Evolutionary conservation across 768 basidiomycete genomes (phyloP), one percentile per base, ranked within the genome.

Genomic region (Multifurca ochricompacta): DNA sequence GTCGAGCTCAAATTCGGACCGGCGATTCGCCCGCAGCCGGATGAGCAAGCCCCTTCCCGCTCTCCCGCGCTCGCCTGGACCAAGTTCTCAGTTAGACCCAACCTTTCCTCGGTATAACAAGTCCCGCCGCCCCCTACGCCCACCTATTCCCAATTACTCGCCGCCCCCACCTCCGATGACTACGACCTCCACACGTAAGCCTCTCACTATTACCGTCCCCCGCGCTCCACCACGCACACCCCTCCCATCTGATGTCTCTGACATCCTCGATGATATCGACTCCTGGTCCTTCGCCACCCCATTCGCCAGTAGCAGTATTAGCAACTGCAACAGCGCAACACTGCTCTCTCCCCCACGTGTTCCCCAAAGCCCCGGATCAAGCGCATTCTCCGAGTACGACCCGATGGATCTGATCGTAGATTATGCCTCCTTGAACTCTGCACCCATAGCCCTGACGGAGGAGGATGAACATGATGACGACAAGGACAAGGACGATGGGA

Each of bases 191-290:
- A 5, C 59, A 0, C 66, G 65, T 60, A 66, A 62, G 51, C 48
- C 62, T 7, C 66, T 65, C 44, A 55, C 63, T 31, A 64, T 68
- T 19, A 51, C 55, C 13, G 57, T 62, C 2, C 60, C 62, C 3
- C 75, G 81, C 3, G 79, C 82, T 0, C 80, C n/a, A 32, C 83
- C 83, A 1, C 75, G 77, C 25, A 74, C 70, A 54, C 72, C 75
- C 51, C 32, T 75, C 30, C 72, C 74, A 2, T 65, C 75, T 9
- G 81, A n/a, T 31, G 67, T 77, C 2, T 74, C 51, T 5, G 56
- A 60, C 18, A 55, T 59, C 40, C 25, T 63, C 10, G 51, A 51
- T 28, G 67, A 66, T 19, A 18, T 43, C 40, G 50, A 49, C 27
- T 31, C 59, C 4, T 58, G 59, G 58, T 50, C 42, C n/a, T 32